A percentile compares a stretch with the other conserved stretches of the same genome.
Evolutionary conservation across 352 stramenopile genomes (phyloP).

Genomic region (Pythium phragmitis): DNA sequence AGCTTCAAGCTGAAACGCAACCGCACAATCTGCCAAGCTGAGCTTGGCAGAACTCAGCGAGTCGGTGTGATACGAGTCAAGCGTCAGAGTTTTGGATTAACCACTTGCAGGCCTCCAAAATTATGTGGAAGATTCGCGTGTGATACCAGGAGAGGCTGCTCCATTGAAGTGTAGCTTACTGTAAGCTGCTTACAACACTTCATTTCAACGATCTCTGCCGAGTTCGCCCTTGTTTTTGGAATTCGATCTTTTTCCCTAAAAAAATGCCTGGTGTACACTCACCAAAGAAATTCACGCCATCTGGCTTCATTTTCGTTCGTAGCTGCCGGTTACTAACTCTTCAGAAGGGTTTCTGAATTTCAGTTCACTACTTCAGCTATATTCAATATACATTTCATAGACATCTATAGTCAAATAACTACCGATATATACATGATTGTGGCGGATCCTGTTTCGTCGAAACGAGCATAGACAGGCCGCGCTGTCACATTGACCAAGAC

Average conservation of each 20-base stretch:
- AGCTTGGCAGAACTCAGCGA: no score
- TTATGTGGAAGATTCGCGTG: no score
- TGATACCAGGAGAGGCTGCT: no score
- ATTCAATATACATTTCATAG: not conserved
- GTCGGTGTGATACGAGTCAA: no score
- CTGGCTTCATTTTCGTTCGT: conserved; percentile 15
- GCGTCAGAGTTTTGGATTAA: no score
- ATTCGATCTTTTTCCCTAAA: conserved; percentile 3
- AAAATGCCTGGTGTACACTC: conserved; percentile 2
- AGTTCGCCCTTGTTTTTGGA: not conserved
- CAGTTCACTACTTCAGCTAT: not conserved
- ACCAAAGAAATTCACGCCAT: not conserved
- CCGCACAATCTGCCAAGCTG: no score
- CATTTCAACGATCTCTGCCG: not conserved
- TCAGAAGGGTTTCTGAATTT: not conserved
- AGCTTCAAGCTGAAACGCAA: no score
- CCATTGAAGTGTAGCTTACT: no score
- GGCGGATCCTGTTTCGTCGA: conserved; percentile 22
- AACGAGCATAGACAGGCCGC: conserved; percentile 10
- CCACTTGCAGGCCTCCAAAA: no score
- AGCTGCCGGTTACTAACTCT: not conserved
- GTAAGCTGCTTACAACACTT: not conserved
- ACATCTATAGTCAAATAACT: not conserved
- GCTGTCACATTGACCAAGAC: conserved; percentile 3
- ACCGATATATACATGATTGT: conserved; percentile 20